A percentile compares a stretch with the other conserved stretches of the same genome.
Conservation (phyloP, 352 stramenopile genomes). For the Ophiocytium majus region DNA sequence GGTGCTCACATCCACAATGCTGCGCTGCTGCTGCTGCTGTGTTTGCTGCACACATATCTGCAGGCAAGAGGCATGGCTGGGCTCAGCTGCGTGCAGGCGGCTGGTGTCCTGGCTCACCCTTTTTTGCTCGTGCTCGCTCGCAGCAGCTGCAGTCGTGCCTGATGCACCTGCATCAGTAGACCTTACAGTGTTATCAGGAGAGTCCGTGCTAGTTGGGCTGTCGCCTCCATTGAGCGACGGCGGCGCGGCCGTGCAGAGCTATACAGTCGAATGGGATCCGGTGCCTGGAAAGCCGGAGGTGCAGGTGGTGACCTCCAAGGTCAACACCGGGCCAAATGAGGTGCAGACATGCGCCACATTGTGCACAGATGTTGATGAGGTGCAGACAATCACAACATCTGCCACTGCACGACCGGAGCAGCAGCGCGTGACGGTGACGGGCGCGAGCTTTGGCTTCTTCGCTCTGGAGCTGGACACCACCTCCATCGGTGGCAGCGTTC, state of each 20-base stretch:
- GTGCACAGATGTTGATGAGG: constrained; percentile 73
- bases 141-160: background rate
- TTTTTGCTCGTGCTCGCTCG: background rate
- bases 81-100: background rate
- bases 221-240: constrained; percentile 39
- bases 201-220: background rate
- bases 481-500: constrained; percentile 71
- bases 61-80: background rate
- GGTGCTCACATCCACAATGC: too few relatives aligned
- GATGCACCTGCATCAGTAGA: background rate
- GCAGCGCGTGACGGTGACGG: constrained; percentile 74
- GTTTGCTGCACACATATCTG: too few relatives aligned
- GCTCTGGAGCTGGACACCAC: constrained; percentile 84
- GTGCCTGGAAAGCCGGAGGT: constrained; percentile 77
- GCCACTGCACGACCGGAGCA: constrained; percentile 54
- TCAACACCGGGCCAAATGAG: constrained; percentile 83
- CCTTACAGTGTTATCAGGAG: constrained; percentile 8
- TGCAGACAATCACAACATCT: background rate
- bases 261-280: constrained; percentile 75
- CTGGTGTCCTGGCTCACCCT: background rate
- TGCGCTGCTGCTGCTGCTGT: too few relatives aligned
- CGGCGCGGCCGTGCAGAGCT: constrained; percentile 64
- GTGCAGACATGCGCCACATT: constrained; percentile 84
- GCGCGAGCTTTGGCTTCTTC: constrained; percentile 77
- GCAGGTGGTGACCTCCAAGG: constrained; percentile 69